Evolutionary conservation across 2,329 filamentous ascomycete genomes (phyloP), one percentile per base, ranked within the genome.

Genomic region (Stylonectria norvegica): DNA sequence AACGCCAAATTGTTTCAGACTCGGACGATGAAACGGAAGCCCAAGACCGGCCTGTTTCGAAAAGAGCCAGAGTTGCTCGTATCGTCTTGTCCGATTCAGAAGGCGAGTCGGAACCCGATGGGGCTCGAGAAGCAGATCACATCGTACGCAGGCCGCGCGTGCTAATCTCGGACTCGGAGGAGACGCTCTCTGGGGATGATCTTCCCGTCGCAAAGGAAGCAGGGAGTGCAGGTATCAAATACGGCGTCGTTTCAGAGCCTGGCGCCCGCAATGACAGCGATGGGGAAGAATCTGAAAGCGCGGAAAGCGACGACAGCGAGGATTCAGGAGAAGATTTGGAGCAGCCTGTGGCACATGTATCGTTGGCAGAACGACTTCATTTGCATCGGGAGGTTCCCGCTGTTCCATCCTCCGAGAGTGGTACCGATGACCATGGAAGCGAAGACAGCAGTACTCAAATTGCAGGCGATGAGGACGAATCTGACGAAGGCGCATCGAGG

Each of bases 1-100:
- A 63, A 30, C 56, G 60, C 1, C 58, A 48, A 3, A 49, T 59
- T 3, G 50, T 65, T 1, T 41, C 49, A 0, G 64, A 64, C n/a
- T 63, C 62, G 0, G 60, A 63, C 8, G 59, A 62, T 4, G 57
- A 59, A 12, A 52, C 57, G 0, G 50, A 54, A 0, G 49, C 42
- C 3, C 46, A 48, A 1, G 50, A 42, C 1, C 49, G 49, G 14
- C 51, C 48, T 2, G 37, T 23, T 5, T 34, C 40, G 1, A 64
- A 62, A 23, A 57, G 55, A 11, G 48, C 48, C 2, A 59, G 62
- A 8, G 44, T 35, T 0, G 33, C 35, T 2, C 48, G 39, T 1
- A 34, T 53, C 1, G 39, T 50, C 1, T 38, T 55, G 0, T 55
- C 52, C 0, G 62, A 63, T 8, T 47, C 50, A 0, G 56, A 61